A percentile compares a stretch with the other conserved stretches of the same genome.
Conservation (phyloP, 2,329 filamentous ascomycete species). For the Arthrobotrys pseudoclavata region DNA sequence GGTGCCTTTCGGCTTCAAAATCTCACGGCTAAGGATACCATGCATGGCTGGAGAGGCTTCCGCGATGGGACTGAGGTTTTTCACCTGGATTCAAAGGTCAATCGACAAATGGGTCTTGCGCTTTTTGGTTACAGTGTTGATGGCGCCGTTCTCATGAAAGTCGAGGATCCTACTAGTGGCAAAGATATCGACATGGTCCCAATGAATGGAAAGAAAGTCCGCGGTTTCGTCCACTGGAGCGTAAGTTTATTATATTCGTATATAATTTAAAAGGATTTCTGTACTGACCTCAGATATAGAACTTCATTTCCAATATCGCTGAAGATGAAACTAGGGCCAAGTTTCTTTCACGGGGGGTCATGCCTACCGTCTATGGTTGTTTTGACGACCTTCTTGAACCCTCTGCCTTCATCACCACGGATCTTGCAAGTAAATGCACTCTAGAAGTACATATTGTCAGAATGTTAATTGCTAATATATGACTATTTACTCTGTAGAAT, state of each 20-base stretch:
- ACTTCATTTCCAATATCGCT: slow-evolving; percentile 26
- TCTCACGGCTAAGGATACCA: slow-evolving; percentile 23
- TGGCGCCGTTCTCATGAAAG: slow-evolving; percentile 38
- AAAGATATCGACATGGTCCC: slow-evolving; percentile 43
- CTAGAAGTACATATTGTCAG: no score
- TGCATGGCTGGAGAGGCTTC: slow-evolving; percentile 31
- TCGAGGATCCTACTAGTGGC: slow-evolving; percentile 29
- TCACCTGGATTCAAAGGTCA: slow-evolving; percentile 28
- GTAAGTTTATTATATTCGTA: slow-evolving; percentile 19
- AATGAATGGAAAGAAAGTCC: slow-evolving; percentile 43
- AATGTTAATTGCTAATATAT: not conserved
- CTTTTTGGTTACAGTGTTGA: slow-evolving; percentile 37
- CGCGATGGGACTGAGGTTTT: slow-evolving; percentile 28
- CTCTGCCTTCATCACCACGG: slow-evolving; percentile 38
- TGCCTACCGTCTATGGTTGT: slow-evolving; percentile 51
- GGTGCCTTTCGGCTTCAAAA: slow-evolving; percentile 42
- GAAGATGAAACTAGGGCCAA: slow-evolving; percentile 19
- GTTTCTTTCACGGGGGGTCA: slow-evolving; percentile 27
- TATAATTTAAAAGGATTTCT: not conserved
- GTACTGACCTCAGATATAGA: slow-evolving; percentile 11
- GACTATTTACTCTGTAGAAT: slow-evolving; percentile 43
- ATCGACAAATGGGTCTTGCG: slow-evolving; percentile 7
- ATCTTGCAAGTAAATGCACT: slow-evolving; percentile 37
- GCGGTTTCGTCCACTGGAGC: slow-evolving; percentile 46
- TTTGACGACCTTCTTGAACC: slow-evolving; percentile 31